Percentiles rank a stretch among this genome's conserved stretches.
Evolutionary conservation across 164 flowering plant species (phyloP).

Genomic region (Magnolia sinica): DNA sequence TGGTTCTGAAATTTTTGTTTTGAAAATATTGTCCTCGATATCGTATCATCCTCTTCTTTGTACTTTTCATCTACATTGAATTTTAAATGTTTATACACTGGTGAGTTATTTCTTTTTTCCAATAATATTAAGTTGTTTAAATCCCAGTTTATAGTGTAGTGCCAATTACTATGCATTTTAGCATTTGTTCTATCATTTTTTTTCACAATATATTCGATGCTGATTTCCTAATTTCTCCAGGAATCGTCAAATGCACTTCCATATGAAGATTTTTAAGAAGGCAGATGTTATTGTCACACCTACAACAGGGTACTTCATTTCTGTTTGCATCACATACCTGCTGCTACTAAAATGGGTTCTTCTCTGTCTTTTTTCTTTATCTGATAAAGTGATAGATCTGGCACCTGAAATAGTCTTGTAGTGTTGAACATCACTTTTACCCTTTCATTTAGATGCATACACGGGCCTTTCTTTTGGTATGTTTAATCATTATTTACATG

Average conservation of each 20-base stretch:
- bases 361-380: neutral
- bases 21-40: too few relatives aligned
- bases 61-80: neutral
- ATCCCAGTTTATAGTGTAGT: neutral
- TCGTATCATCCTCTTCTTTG: too few relatives aligned
- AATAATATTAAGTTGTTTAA: too few relatives aligned
- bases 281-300: constrained; percentile 96
- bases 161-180: neutral
- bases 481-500: too few relatives aligned
- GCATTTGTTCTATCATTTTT: neutral
- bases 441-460: neutral
- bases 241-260: constrained; percentile 71
- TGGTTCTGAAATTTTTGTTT: too few relatives aligned
- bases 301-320: constrained; percentile 63
- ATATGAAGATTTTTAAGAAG: constrained; percentile 50
- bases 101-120: neutral
- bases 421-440: neutral
- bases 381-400: neutral
- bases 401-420: neutral
- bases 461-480: neutral
- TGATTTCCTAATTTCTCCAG: constrained; percentile 30
- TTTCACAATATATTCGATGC: neutral
- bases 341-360: neutral
- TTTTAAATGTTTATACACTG: neutral
- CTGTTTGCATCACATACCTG: neutral